Percentiles rank a stretch among this genome's conserved stretches.
Conservation (phyloP, 495 filamentous ascomycete species). For the Massariosphaeria phaeospora region DNA sequence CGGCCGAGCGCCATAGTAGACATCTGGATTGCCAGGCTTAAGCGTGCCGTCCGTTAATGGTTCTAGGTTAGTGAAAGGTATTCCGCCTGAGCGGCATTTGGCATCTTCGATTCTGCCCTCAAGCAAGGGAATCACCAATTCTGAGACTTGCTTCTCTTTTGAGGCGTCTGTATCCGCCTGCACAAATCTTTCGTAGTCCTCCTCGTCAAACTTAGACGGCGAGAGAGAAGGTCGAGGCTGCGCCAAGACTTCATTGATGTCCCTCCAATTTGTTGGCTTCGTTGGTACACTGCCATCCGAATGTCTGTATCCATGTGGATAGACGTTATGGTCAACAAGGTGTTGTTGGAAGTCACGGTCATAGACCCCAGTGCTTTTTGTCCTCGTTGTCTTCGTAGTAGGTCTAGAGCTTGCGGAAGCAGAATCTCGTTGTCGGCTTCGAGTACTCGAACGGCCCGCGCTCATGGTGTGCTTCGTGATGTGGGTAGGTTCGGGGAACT, state of each 20-base stretch:
- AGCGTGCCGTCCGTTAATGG: conserved; percentile 36
- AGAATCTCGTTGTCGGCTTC: conserved; percentile 11
- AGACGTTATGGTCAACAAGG: conserved; percentile 27
- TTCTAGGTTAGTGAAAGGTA: conserved; percentile 40
- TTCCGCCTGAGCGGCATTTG: conserved; percentile 27
- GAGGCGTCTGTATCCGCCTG: conserved; percentile 33
- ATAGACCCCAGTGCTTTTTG: conserved; percentile 23
- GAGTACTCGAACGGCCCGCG: conserved; percentile 24
- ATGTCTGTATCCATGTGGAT: conserved; percentile 27
- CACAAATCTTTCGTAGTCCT: conserved; percentile 33
- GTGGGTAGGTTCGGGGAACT: conserved; percentile 26
- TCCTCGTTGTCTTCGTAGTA: conserved; percentile 29
- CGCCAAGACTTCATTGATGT: conserved; percentile 32
- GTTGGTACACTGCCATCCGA: conserved; percentile 19
- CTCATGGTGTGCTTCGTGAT: conserved; percentile 20
- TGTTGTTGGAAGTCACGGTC: conserved; percentile 30
- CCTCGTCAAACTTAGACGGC: conserved; percentile 38
- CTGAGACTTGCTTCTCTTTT: conserved; percentile 37
- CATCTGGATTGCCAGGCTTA: conserved; percentile 37
- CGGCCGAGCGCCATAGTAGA: conserved; percentile 41
- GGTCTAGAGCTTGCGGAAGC: conserved; percentile 10
- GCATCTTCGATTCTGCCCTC: conserved; percentile 26
- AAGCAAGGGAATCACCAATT: conserved; percentile 40
- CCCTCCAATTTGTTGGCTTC: conserved; percentile 27
- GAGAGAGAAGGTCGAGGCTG: conserved; percentile 40